Evolutionary conservation across 2,329 filamentous ascomycete genomes (phyloP).

Genomic region (Phialocephala sp.): DNA sequence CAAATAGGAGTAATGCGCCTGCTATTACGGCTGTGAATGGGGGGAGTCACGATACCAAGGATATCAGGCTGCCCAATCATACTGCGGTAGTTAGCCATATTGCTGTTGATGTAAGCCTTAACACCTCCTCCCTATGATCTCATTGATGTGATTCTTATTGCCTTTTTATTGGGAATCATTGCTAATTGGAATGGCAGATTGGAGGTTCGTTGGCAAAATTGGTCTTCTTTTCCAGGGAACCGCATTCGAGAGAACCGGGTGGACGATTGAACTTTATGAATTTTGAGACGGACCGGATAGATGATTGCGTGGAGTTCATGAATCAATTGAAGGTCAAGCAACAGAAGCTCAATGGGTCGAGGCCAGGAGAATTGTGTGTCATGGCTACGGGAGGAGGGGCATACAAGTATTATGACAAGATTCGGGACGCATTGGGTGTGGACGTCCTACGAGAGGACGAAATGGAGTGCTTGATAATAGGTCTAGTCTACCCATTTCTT

Average conservation of each 20-base stretch:
- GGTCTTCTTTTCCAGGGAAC: slow-evolving; percentile 94
- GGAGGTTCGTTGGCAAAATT: slow-evolving; percentile 95
- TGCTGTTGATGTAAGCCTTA: slow-evolving; percentile 83
- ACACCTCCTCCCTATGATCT: slow-evolving; percentile 19
- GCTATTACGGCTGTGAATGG: slow-evolving; percentile 47
- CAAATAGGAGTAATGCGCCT: slow-evolving; percentile 44
- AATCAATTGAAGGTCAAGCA: slow-evolving; percentile 84
- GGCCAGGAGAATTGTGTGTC: slow-evolving; percentile 77
- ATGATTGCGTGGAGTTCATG: slow-evolving; percentile 93
- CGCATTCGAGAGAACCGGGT: slow-evolving; percentile 77
- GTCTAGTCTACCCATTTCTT: slow-evolving; percentile 52
- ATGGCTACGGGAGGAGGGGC: slow-evolving; percentile 97
- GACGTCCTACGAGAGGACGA: slow-evolving; percentile 94
- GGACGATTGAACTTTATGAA: slow-evolving; percentile 93
- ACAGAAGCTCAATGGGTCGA: slow-evolving; percentile 73
- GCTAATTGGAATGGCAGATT: slow-evolving; percentile 63
- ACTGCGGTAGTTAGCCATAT: slow-evolving; percentile 95
- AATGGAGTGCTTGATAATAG: slow-evolving; percentile 98
- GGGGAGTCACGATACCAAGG: slow-evolving; percentile 75
- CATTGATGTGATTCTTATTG: background rate
- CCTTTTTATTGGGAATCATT: background rate
- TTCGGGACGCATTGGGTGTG: slow-evolving; percentile 81
- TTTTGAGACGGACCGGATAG: slow-evolving; percentile 94
- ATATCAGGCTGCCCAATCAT: slow-evolving; percentile 96
- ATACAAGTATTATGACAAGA: slow-evolving; percentile 95